These are phyloP conservation scores for Schwanniomyces occidentalis DNA, from an alignment of 805 yeast genomes.

Conservation along the genomic window DNA sequence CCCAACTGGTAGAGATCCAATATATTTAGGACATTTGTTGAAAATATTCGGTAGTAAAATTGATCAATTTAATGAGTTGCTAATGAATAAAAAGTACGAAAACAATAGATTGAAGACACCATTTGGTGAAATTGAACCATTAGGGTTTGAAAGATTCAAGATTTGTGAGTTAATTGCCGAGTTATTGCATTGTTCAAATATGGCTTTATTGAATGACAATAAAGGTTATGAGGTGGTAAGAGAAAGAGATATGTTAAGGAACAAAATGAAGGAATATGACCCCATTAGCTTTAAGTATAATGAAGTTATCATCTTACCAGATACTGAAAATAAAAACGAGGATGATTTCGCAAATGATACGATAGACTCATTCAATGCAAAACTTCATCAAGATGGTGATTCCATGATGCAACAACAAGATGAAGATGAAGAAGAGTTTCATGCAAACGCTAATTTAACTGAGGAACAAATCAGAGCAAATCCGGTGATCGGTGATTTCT, in stretches of 20 bases:
- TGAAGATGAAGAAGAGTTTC: slow-evolving; percentile 41
- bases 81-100: slow-evolving; percentile 23
- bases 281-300: slow-evolving; percentile 47
- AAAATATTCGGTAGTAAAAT: slow-evolving; percentile 41
- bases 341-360: slow-evolving; percentile 25
- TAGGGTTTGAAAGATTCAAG: slow-evolving; percentile 48
- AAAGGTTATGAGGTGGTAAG: slow-evolving; percentile 44
- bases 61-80: slow-evolving; percentile 35
- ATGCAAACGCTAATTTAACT: slow-evolving; percentile 43
- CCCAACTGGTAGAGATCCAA: slow-evolving; percentile 49
- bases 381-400: slow-evolving; percentile 21
- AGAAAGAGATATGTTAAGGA: slow-evolving; percentile 37
- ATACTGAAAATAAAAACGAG: slow-evolving; percentile 10
- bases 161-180: slow-evolving; percentile 49
- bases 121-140: slow-evolving; percentile 40
- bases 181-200: slow-evolving; percentile 46
- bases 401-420: slow-evolving; percentile 22
- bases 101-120: slow-evolving; percentile 25
- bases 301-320: slow-evolving; percentile 41
- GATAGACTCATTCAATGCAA: slow-evolving; percentile 37
- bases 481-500: slow-evolving; percentile 46
- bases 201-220: slow-evolving; percentile 46
- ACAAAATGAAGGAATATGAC: slow-evolving; percentile 42
- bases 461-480: slow-evolving; percentile 43
- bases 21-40: slow-evolving; percentile 44